Evolutionary conservation across 345 rosid genomes (phyloP), one percentile per base, ranked within the genome.

Genomic region (Eutrema yunnanense): DNA sequence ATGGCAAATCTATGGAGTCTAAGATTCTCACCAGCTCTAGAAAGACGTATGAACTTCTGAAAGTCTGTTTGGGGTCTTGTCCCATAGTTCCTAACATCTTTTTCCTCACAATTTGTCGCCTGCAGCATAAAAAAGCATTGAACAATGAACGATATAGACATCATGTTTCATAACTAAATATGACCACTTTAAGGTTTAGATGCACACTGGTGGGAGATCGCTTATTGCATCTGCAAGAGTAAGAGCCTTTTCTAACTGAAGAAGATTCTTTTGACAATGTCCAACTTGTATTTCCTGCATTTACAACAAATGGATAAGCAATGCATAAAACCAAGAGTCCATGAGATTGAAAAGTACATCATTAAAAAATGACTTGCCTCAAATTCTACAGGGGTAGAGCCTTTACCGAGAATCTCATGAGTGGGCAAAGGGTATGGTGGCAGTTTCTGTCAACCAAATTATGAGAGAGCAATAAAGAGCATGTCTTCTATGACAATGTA

Each of bases 371-470:
- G 2, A 32, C 78, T 44, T 80, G 72, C 85, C 82, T 83, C 77
- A 71, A 85, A 85, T 48, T 81, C 84, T 26, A 2, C 76, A 7
- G 84, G 81, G 14, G 32, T 22, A 19, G 26, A n/a, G 43, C 71
- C 12, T 64, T 40, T 78, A 3, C 22, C 33, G 4, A 69, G 64
- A 70, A 64, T 68, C 47, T 81, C 81, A 73, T 85, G 85, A 16
- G 88, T 83, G 6, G 85, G 86, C 63, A 83, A 30, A 12, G 88
- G 88, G 66, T 77, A 83, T 1, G 71, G 83, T 5, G 84, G 88
- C n/a, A 85, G 72, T 64, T 69, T 78, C 86, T 85, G 66, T 13
- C 5, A 62, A 38, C 22, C 37, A 68, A 53, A 40, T 71, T 33
- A 65, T 4, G 27, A 78, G 58, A 19, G 58, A 19, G 29, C 62